Base-by-base conservation (phyloP, 371 early-diverging fungal genomes). In the Dichotomocladium elegans region DNA sequence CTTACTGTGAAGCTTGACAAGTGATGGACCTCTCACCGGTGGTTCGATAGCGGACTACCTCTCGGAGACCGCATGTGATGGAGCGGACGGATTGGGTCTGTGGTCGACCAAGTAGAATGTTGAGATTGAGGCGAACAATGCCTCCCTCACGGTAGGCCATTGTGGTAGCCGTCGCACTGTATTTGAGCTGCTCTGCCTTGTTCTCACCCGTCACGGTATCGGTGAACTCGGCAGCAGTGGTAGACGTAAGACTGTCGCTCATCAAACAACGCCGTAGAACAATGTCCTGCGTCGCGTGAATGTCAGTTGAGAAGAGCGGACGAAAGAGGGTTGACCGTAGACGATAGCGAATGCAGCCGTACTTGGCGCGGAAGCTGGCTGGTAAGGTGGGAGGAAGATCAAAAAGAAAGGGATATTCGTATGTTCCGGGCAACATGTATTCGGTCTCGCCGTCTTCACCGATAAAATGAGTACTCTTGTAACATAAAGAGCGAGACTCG, bases 121-220 rank as follows among this genome's bases (percentile, higher is more conserved):
- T 57, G 8, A 76, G 35, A 30, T 70, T 66, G 30, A 76, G 52
- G 24, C 66, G 63, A 10, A 76, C 61, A 15, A 76, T 51, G 17
- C 76, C 76, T 10, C 76, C 76, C 62, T 76, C 76, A 27, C 76
- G 68, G 47, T 72, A 70, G 30, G 68, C 47, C 15, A 76, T 76
- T 10, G 58, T 60, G 12, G 76, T 70, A 2, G 72, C 72, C 8
- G 67, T 68, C 2, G 72, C 76, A 1, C 63, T 65, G 43, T 70
- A 74, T 8, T 49, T 49, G 0, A 74, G 26, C 42, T 66, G 62
- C 47, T 68, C 55, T 3, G 52, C 34, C 19, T 65, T 58, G 26
- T 63, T 61, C 22, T 43, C 58, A 21, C 77, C 77, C 34, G 65
- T 47, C 1, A 57, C 55, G 0, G 63, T 64, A 42, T 70, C 68